Evolutionary conservation across 2,329 filamentous ascomycete species (phyloP).

Genomic region (Curvularia sp.): DNA sequence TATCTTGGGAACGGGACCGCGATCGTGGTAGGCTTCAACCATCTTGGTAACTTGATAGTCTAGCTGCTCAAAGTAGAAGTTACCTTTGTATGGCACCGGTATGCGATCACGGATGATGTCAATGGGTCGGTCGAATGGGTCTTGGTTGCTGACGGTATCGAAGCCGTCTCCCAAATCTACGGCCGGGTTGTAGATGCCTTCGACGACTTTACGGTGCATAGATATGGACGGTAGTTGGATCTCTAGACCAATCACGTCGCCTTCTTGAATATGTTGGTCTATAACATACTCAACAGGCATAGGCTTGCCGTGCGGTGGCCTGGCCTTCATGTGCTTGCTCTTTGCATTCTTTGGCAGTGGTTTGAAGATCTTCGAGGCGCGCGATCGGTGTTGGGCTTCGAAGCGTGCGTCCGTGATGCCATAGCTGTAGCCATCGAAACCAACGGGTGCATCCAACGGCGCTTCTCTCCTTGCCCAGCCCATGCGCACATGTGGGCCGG

Average conservation of each 20-base stretch:
- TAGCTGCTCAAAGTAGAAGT: conserved; percentile 92
- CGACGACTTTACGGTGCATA: conserved; percentile 86
- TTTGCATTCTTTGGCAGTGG: conserved; percentile 49
- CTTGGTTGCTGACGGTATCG: conserved; percentile 54
- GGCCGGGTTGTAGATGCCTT: conserved; percentile 85
- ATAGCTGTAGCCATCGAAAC: conserved; percentile 92
- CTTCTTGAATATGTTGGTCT: conserved; percentile 80
- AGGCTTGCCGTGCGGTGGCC: conserved; percentile 46
- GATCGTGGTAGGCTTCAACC: conserved; percentile 70
- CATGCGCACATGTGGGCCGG: conserved; percentile 74
- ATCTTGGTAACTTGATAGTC: conserved; percentile 89
- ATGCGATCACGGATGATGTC: conserved; percentile 96
- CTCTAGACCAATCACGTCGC: conserved; percentile 92
- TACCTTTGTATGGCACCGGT: conserved; percentile 90
- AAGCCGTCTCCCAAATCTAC: conserved; percentile 71
- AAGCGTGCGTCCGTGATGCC: conserved; percentile 88
- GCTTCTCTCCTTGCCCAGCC: conserved; percentile 86
- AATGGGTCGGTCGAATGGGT: conserved; percentile 60
- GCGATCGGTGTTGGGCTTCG: conserved; percentile 91
- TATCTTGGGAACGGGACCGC: conserved; percentile 65
- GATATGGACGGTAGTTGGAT: conserved; percentile 86
- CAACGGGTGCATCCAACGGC: conserved; percentile 81
- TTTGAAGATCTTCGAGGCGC: conserved; percentile 82
- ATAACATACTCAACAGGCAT: conserved; percentile 59
- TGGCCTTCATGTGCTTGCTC: conserved; percentile 51